Conservation (phyloP, 345 rosid species). For the Eutrema japonicum region DNA sequence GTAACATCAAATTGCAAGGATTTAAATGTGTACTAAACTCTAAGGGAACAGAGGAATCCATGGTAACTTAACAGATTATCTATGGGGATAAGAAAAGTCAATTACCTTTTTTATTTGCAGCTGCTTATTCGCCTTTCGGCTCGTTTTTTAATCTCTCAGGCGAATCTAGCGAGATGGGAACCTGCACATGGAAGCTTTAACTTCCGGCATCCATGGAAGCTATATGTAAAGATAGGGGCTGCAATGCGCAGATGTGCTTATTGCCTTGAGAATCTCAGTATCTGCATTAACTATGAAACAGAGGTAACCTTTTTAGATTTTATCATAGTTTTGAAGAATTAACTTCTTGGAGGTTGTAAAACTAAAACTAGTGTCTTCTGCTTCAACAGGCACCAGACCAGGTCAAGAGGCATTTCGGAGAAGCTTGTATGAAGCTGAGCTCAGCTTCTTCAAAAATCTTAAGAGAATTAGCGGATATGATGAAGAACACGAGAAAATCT, state of each 20-base stretch:
- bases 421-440: constrained; percentile 51
- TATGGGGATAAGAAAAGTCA: neutral
- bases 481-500: constrained; percentile 55
- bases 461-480: constrained; percentile 53
- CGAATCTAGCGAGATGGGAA: constrained; percentile 79
- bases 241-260: constrained; percentile 67
- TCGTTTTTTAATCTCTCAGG: constrained; percentile 41
- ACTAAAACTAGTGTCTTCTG: constrained; percentile 10
- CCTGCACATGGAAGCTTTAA: constrained; percentile 73
- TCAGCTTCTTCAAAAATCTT: constrained; percentile 50
- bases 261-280: constrained; percentile 62
- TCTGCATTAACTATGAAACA: constrained; percentile 50
- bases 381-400: constrained; percentile 54
- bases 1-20: constrained; percentile 47
- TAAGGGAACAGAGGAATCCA: constrained; percentile 69
- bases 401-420: constrained; percentile 50
- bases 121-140: neutral
- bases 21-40: constrained; percentile 73
- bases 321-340: neutral
- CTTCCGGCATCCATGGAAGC: constrained; percentile 82
- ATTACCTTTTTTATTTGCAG: neutral
- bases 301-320: constrained; percentile 45
- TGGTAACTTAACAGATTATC: constrained; percentile 49
- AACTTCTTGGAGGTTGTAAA: constrained; percentile 11
- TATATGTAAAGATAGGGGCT: constrained; percentile 69